Base-by-base conservation (phyloP, 192 early-diverging fungal genomes). In the Coemansia asiatica region DNA sequence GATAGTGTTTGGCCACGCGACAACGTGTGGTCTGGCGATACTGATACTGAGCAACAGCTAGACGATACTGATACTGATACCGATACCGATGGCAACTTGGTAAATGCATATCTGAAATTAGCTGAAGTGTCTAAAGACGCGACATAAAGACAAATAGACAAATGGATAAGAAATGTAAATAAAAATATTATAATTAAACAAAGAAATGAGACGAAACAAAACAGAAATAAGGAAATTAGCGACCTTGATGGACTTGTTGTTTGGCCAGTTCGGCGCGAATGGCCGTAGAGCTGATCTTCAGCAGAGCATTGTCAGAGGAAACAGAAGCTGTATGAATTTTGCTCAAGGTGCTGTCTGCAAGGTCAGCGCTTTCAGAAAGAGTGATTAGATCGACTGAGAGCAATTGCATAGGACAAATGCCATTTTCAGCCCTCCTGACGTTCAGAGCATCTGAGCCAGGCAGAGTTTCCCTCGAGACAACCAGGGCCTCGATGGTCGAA, bases 381-480 rank as follows among this genome's bases (percentile, higher is more conserved):
- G 85, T 23, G 85, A 89, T 51, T 21, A 78, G 58, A 62, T 91
- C 88, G 68, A 96, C 91, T 7, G 90, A 81, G 55, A 87, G 74
- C 16, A 95, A 73, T 16, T 86, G 75, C 58, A 97, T 68, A 19
- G 76, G 76, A 10, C 62, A 31, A 33, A 91, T 68, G 1, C 74
- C 70, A 22, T 81, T 69, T 60, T 88, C 85, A 1, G n/a, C 26
- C 6, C 95, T 83, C 55, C 91, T 85, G 33, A 75, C 71, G 71
- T 97, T 97, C n/a, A 95, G 90, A 49, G 84, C 76, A 55, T 82
- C 74, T 21, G 90, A 92, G n/a, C 91, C 92, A 18, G 72, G 61
- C 38, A 85, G 53, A 0, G 96, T 97, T 63, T 98, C 96, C 23
- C 83, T 77, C 10, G 92, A 94, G 22, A 90, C 90, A 10, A 95